Percentiles rank a stretch among this genome's conserved stretches.
Evolutionary conservation across 2,329 filamentous ascomycete species (phyloP).

Genomic region (Phaeosphaeria sp.): DNA sequence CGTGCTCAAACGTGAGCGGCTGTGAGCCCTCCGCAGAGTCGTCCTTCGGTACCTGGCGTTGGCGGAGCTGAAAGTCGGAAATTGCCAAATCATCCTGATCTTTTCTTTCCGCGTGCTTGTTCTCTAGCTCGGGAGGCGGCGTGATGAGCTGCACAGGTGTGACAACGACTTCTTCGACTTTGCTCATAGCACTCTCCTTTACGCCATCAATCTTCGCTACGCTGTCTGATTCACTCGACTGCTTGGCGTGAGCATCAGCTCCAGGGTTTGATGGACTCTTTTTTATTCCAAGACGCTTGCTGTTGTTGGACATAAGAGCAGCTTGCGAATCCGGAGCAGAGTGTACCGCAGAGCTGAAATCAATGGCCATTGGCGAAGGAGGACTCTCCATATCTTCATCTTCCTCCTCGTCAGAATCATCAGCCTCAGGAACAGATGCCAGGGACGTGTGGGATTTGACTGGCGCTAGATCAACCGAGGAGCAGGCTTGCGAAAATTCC

Average conservation of each 20-base stretch:
- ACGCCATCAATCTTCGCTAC: constrained; percentile 23
- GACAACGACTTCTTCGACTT: constrained; percentile 18
- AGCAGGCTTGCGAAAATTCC: constrained; percentile 37
- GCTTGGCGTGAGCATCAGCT: constrained; percentile 2
- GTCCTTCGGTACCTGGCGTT: constrained; percentile 15
- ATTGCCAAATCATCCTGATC: constrained; percentile 4
- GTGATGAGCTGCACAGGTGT: constrained; percentile 12
- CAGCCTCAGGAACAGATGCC: constrained; percentile 33
- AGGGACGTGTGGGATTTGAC: constrained; percentile 36
- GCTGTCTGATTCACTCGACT: constrained; percentile 22
- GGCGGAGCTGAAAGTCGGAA: constrained; percentile 17
- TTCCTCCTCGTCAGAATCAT: constrained; percentile 27
- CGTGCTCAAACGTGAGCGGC: neutral
- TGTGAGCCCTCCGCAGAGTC: constrained; percentile 5
- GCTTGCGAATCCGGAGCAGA: constrained; percentile 19
- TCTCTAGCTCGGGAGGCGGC: constrained; percentile 20
- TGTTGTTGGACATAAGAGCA: constrained; percentile 20
- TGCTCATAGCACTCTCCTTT: constrained; percentile 15
- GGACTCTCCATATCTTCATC: constrained; percentile 21
- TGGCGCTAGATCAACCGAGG: constrained; percentile 35
- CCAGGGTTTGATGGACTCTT: constrained; percentile 3
- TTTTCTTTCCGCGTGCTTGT: neutral
- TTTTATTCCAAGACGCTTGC: constrained; percentile 16
- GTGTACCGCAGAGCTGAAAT: constrained; percentile 3
- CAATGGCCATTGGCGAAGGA: constrained; percentile 26